These are phyloP conservation scores for Cryptosporidium muris DNA, from an alignment of 169 alveolate species.

Conservation along the genomic window DNA sequence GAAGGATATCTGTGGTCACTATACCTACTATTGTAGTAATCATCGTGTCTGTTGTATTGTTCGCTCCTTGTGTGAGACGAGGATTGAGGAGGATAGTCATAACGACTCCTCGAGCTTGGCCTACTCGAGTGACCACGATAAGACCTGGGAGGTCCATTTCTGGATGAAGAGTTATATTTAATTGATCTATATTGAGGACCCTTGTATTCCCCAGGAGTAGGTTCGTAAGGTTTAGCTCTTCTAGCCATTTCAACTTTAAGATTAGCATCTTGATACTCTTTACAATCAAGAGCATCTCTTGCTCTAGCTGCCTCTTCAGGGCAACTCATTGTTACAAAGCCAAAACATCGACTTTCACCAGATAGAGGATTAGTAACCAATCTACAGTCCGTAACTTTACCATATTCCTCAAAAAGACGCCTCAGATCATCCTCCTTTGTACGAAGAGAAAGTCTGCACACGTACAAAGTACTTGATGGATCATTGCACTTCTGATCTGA, in stretches of 20 bases:
- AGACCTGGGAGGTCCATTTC: constrained; percentile 22
- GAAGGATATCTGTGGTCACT: constrained; percentile 42
- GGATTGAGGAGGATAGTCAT: constrained; percentile 33
- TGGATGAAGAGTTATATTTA: constrained; percentile 39
- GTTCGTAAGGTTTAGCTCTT: constrained; percentile 69
- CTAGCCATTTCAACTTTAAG: constrained; percentile 68
- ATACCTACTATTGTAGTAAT: constrained; percentile 57
- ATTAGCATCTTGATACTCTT: constrained; percentile 66
- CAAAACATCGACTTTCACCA: constrained; percentile 67
- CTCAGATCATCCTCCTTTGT: constrained; percentile 66
- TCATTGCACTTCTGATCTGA: constrained; percentile 38
- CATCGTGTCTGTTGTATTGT: constrained; percentile 68
- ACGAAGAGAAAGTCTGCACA: constrained; percentile 51
- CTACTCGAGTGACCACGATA: constrained; percentile 59
- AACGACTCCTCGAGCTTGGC: constrained; percentile 33
- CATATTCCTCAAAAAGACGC: constrained; percentile 51
- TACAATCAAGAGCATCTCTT: constrained; percentile 64
- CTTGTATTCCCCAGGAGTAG: constrained; percentile 69
- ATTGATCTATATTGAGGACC: constrained; percentile 71
- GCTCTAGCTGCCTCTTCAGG: constrained; percentile 71
- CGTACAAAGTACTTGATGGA: constrained; percentile 67
- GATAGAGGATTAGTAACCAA: constrained; percentile 56
- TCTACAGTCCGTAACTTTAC: constrained; percentile 65
- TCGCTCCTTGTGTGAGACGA: constrained; percentile 52
- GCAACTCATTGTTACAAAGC: constrained; percentile 61